Base-by-base conservation (phyloP, 805 yeast genomes). In the Metschnikowia lunata region DNA sequence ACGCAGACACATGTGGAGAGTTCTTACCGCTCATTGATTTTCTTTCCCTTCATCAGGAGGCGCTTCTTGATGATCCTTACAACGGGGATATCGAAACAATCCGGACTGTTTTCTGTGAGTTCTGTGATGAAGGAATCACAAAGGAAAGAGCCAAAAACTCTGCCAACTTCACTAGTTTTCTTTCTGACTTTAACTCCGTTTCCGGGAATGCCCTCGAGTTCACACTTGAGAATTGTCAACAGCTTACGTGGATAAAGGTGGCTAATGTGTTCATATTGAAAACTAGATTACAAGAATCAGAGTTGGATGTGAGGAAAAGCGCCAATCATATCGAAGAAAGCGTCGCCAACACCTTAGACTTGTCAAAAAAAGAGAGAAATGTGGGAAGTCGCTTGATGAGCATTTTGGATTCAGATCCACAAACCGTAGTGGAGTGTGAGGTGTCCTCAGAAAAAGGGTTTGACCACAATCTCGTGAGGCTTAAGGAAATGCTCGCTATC, bases 401-500 rank as follows among this genome's bases (percentile, higher is more conserved):
- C 11, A 39, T 43, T 6, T 36, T 47, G 30, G 26, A 36, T 26
- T 30, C 39, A 23, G 39, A 37, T 14, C 46, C 46, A 14, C 46
- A 47, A 40, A 28, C 45, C 26, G 32, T 34, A 10, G 34, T 39
- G 30, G 27, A 28, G 4, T 36, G 39, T 34, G 40, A 45, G 26
- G 43, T 29, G 6, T 30, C 39, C 7, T 35, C 36, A 11, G 45
- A 37, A 30, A 44, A 35, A 8, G 51, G 52, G 8, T 50, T 44
- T 33, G 54, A 46, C 27, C 48, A 40, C 14, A 53, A 52, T 28
- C 45, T 48, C 12, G 46, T 40, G 11, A 38, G 48, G 8, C 45
- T 52, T 13, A 43, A 42, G 12, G 36, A 59, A 18, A 58, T 49
- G 40, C 57, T 69, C n/a, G 45, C 54, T n/a, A 59, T 59, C 33